Evolutionary conservation across 768 basidiomycete genomes (phyloP).

Genomic region (Suillus ampliporus): DNA sequence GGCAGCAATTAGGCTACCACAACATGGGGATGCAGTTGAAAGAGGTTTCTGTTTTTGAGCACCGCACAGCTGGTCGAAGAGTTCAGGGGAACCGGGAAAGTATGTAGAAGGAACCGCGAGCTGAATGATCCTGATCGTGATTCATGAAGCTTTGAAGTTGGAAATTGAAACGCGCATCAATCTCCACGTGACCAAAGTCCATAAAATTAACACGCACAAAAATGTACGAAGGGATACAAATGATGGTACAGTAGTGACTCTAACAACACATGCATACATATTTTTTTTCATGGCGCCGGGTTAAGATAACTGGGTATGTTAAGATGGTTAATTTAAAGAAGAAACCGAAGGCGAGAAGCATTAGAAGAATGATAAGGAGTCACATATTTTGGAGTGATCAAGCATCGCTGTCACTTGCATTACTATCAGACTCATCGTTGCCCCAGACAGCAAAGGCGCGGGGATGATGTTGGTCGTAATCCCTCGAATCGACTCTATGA

Average conservation of each 20-base stretch:
- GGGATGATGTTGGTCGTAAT: slow-evolving; percentile 36
- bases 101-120: no score
- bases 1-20: background rate
- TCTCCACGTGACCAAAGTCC: background rate
- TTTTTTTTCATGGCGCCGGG: slow-evolving; percentile 10
- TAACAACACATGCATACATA: slow-evolving; percentile 13
- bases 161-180: background rate
- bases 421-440: slow-evolving; percentile 88
- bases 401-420: slow-evolving; percentile 73
- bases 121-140: no score
- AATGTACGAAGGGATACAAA: background rate
- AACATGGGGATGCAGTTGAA: background rate
- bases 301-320: slow-evolving; percentile 1
- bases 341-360: background rate
- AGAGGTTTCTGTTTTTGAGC: background rate
- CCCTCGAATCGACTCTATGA: slow-evolving; percentile 23
- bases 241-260: slow-evolving; percentile 2
- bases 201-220: background rate
- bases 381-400: slow-evolving; percentile 22
- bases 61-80: background rate
- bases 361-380: background rate
- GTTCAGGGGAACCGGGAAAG: background rate
- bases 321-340: background rate
- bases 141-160: background rate
- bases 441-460: slow-evolving; percentile 87